Percentiles rank a stretch among this genome's conserved stretches.
Conservation (phyloP, 257 asterid genomes). For the Anisodus acutangulus region DNA sequence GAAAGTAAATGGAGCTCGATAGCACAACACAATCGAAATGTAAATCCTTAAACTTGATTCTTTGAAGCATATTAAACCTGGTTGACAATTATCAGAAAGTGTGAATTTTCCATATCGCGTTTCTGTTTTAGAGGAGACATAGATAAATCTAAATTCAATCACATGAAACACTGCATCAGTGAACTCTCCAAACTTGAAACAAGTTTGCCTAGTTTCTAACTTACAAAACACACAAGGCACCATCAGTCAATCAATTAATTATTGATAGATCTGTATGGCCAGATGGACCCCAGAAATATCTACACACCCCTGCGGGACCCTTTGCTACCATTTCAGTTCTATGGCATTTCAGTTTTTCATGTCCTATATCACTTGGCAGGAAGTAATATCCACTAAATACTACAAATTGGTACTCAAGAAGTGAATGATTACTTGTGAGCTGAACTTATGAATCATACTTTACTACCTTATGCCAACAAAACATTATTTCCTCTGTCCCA, state of each 20-base stretch:
- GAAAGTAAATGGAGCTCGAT: not conserved
- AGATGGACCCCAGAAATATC: not conserved
- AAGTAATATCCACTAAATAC: not conserved
- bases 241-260: not conserved
- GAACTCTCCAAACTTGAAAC: not conserved
- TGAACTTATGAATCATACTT: not conserved
- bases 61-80: not conserved
- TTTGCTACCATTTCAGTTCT: not conserved
- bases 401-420: not conserved
- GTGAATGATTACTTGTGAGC: not conserved
- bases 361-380: not conserved
- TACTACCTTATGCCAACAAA: not conserved
- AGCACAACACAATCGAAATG: not conserved
- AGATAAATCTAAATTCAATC: not conserved
- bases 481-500: not conserved
- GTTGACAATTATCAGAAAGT: not conserved
- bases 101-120: not conserved
- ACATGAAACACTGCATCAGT: not conserved
- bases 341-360: not conserved
- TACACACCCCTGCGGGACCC: not conserved
- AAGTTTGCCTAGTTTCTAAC: slow-evolving; percentile 14
- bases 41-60: not conserved
- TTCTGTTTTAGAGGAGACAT: not conserved
- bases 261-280: not conserved
- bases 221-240: not conserved